phyloP scores from a whole-genome alignment of 495 filamentous ascomycete species.

The Pyrenopolyporus hunteri region DNA sequence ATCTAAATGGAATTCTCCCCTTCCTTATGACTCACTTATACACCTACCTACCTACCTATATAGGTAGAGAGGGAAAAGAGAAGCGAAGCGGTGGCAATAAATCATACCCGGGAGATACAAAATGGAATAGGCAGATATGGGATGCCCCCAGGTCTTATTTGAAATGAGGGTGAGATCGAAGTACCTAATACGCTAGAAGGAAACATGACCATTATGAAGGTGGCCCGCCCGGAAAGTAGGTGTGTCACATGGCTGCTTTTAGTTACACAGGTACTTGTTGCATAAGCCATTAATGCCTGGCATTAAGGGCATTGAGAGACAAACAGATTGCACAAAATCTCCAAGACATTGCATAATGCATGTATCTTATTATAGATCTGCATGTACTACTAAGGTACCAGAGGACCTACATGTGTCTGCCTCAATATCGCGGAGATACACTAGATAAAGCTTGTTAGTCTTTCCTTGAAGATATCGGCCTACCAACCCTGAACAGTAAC shows the following conservation, averaged over 20 bases:
- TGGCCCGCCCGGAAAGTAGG: not conserved
- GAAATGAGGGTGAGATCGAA: slow-evolving; percentile 7
- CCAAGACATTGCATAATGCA: slow-evolving; percentile 4
- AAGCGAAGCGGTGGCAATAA: slow-evolving; percentile 24
- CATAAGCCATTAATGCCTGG: slow-evolving; percentile 10
- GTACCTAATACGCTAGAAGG: not conserved
- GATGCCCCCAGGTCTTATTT: slow-evolving; percentile 6
- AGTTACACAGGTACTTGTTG: slow-evolving; percentile 12
- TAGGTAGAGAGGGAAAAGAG: not conserved
- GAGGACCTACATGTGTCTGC: too few species aligned
- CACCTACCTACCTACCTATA: too few species aligned
- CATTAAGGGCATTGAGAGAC: not conserved
- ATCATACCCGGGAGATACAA: slow-evolving; percentile 8
- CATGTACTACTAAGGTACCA: too few species aligned
- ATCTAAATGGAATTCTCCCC: not conserved
- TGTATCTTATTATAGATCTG: not conserved
- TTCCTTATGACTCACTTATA: slow-evolving; percentile 4
- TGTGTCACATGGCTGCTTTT: slow-evolving; percentile 36
- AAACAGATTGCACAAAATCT: slow-evolving; percentile 13
- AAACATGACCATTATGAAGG: slow-evolving; percentile 14
- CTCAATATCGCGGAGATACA: too few species aligned
- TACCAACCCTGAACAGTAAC: too few species aligned
- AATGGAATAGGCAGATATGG: slow-evolving; percentile 25
- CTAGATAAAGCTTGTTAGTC: too few species aligned
- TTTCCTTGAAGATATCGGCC: too few species aligned